Conservation (phyloP, 805 yeast species). For the Kluyveromyces wickerhamii region DNA sequence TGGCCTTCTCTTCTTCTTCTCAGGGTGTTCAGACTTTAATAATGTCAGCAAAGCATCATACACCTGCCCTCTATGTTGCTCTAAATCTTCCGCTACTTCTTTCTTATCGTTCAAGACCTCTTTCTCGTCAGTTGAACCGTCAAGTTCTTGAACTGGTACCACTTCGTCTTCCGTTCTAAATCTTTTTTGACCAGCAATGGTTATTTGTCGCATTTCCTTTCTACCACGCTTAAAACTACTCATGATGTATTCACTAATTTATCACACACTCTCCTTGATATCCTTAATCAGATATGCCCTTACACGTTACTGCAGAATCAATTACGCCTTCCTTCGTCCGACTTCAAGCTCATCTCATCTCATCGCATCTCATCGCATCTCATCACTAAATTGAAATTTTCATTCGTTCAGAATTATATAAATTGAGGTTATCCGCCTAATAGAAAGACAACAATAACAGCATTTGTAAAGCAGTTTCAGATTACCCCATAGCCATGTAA, state of each 20-base stretch:
- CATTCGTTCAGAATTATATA: not conserved
- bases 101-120: slow-evolving; percentile 12
- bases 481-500: too few species aligned
- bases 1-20: slow-evolving; percentile 10
- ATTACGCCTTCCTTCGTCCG: too few species aligned
- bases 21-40: slow-evolving; percentile 40
- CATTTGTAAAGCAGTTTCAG: too few species aligned
- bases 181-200: slow-evolving; percentile 37
- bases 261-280: not conserved
- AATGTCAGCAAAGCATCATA: slow-evolving; percentile 63
- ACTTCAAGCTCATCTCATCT: slow-evolving; percentile 1
- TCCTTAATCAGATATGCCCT: not conserved
- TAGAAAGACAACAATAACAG: too few species aligned
- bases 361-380: slow-evolving; percentile 5
- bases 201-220: slow-evolving; percentile 49
- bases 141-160: slow-evolving; percentile 6
- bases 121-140: slow-evolving; percentile 14
- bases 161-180: slow-evolving; percentile 12
- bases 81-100: slow-evolving; percentile 13
- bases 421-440: too few species aligned
- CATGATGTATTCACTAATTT: not conserved
- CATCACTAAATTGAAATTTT: slow-evolving; percentile 7
- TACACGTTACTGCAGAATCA: too few species aligned
- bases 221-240: slow-evolving; percentile 41
- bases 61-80: slow-evolving; percentile 36